Evolutionary conservation across 768 basidiomycete genomes (phyloP).

Genomic region (Amanita pallidorosea): DNA sequence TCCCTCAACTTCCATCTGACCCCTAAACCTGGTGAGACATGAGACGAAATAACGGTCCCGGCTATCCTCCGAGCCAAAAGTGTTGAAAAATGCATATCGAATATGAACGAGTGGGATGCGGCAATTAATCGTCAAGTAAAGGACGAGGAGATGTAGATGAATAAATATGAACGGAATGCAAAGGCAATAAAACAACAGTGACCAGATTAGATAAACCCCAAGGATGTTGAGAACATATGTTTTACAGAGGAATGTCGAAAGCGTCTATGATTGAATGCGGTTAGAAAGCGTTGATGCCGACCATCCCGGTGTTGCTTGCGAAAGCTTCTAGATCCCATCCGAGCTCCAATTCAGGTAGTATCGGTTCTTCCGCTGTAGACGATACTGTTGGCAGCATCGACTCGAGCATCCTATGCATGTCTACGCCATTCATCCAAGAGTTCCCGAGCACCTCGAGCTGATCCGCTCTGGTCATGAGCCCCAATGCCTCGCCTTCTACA

Average conservation of each 20-base stretch:
- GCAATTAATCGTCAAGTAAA: neutral
- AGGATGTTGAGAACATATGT: conserved; percentile 2
- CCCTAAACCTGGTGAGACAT: neutral
- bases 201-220: neutral
- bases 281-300: conserved; percentile 4
- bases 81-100: neutral
- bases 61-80: neutral
- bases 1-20: conserved; percentile 5
- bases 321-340: conserved; percentile 6
- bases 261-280: neutral
- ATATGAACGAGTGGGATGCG: neutral
- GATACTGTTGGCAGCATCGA: conserved; percentile 13
- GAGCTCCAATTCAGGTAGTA: neutral
- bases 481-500: conserved; percentile 10
- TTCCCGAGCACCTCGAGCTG: conserved; percentile 15
- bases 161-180: neutral
- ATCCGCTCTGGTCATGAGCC: conserved; percentile 8
- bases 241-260: neutral
- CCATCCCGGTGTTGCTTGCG: neutral
- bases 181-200: neutral
- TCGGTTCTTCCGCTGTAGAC: neutral
- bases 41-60: neutral
- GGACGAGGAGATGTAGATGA: conserved; percentile 1
- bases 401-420: conserved; percentile 54
- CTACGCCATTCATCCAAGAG: conserved; percentile 34